Base-by-base conservation (phyloP, 805 yeast species). In the Saccharomycopsis oosterbeekiorum region DNA sequence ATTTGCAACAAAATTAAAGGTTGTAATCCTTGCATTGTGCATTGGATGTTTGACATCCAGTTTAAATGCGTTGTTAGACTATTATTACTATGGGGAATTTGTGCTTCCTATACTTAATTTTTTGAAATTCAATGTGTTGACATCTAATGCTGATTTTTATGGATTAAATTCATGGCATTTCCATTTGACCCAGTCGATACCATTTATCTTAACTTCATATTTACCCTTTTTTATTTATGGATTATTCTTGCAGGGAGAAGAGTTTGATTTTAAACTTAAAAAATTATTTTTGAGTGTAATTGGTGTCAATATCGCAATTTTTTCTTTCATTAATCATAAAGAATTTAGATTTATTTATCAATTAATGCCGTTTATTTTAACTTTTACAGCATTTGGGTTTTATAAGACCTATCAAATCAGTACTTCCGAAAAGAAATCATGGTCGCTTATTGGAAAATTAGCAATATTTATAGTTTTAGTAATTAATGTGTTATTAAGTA, bases 261-360 rank as follows among this genome's bases (percentile, higher is more conserved):
- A 51, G 4, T 53, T 29, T 34, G 62, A 61, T 4, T 66, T 69
- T 39, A 65, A 69, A 1, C 66, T 68, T 15, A 37, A 75, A 14
- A 75, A 73, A 65, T 12, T 69, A 8, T 66, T 79, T 60, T 60
- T 59, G 66, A 62, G 55, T 70, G 65, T 63, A 57, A 64, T 80
- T 0, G 19, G 78, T 0, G 60, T 80, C 4, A 86, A 86, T 55
- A 57, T 88, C 1, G 57, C 73, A 0, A 75, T 78, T 0, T 89
- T 88, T 67, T 88, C 97, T 0, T 58, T 76, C 1, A 80, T 94
- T 19, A 75, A 80, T 11, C 99, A 94, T 71, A 94, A 94, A 70
- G 99, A 94, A 70, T 88, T 91, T 67, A 79, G 99, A 55, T 94
- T 94, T 70, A 77, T 96, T 17, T 90, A 86, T 67, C 96, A 96